These are phyloP conservation scores for Voacanga thouarsii DNA, from an alignment of 257 asterid genomes.

Conservation along the genomic window DNA sequence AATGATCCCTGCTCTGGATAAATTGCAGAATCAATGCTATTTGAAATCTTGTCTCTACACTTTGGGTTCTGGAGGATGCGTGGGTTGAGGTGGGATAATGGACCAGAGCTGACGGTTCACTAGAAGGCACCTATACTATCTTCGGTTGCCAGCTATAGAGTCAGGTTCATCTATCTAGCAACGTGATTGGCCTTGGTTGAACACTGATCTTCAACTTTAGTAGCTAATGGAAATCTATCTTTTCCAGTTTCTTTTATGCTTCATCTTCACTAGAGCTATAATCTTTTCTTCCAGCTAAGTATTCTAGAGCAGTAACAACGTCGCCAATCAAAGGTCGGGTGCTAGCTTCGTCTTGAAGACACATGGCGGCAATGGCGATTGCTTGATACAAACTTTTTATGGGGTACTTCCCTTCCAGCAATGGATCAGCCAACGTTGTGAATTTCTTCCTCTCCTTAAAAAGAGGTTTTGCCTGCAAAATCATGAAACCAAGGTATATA, in stretches of 20 bases:
- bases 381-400: conserved; percentile 36
- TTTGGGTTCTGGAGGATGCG: neutral
- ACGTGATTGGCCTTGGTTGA: neutral
- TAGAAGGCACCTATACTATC: neutral
- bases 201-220: neutral
- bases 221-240: conserved; percentile 2
- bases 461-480: conserved; percentile 41
- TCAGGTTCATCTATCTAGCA: neutral
- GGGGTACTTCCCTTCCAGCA: conserved; percentile 37
- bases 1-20: neutral
- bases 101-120: neutral
- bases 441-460: conserved; percentile 33
- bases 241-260: neutral
- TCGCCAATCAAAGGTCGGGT: conserved; percentile 43
- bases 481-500: neutral
- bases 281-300: conserved; percentile 24
- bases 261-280: conserved; percentile 22
- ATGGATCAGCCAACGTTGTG: conserved; percentile 35
- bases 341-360: conserved; percentile 47
- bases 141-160: neutral
- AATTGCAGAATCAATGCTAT: neutral
- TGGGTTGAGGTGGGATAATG: neutral
- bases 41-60: neutral
- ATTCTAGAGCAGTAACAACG: conserved; percentile 46
- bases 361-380: conserved; percentile 43